These are phyloP conservation scores for Colletotrichum lupini DNA, from an alignment of 2,329 filamentous ascomycete genomes.

Conservation along the genomic window DNA sequence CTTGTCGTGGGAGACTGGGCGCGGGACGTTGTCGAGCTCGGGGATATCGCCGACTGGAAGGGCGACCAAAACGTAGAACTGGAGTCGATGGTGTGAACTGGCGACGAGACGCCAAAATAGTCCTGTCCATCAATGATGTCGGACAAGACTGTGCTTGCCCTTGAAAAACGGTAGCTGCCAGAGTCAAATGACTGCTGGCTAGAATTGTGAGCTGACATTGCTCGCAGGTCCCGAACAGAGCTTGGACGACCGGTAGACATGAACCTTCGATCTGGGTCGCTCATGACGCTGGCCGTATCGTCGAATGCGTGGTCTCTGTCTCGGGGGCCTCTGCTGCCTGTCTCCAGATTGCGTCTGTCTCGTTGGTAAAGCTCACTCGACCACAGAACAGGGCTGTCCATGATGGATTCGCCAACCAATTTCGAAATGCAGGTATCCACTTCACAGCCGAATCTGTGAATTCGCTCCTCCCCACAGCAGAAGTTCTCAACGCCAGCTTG, in stretches of 20 bases:
- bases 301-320: slow-evolving; percentile 63
- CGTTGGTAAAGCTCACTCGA: slow-evolving; percentile 88
- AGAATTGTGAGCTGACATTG: slow-evolving; percentile 68
- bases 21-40: slow-evolving; percentile 68
- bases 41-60: slow-evolving; percentile 76
- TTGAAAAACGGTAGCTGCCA: slow-evolving; percentile 69
- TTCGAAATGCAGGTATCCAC: slow-evolving; percentile 87
- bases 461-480: slow-evolving; percentile 92
- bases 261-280: slow-evolving; percentile 64
- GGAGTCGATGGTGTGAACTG: slow-evolving; percentile 78
- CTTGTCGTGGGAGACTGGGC: slow-evolving; percentile 72
- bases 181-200: slow-evolving; percentile 80
- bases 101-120: slow-evolving; percentile 76
- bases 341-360: slow-evolving; percentile 74
- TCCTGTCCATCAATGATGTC: slow-evolving; percentile 78
- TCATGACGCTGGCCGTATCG: slow-evolving; percentile 64
- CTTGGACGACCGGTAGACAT: slow-evolving; percentile 56
- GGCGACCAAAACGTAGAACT: slow-evolving; percentile 90
- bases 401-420: slow-evolving; percentile 84
- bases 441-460: slow-evolving; percentile 93
- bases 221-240: slow-evolving; percentile 67
- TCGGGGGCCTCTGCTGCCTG: slow-evolving; percentile 48
- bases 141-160: slow-evolving; percentile 66
- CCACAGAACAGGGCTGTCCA: slow-evolving; percentile 90
- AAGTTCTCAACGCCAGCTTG: slow-evolving; percentile 89